Evolutionary conservation across 116 monocot genomes (phyloP).

Genomic region (Posidonia oceanica): DNA sequence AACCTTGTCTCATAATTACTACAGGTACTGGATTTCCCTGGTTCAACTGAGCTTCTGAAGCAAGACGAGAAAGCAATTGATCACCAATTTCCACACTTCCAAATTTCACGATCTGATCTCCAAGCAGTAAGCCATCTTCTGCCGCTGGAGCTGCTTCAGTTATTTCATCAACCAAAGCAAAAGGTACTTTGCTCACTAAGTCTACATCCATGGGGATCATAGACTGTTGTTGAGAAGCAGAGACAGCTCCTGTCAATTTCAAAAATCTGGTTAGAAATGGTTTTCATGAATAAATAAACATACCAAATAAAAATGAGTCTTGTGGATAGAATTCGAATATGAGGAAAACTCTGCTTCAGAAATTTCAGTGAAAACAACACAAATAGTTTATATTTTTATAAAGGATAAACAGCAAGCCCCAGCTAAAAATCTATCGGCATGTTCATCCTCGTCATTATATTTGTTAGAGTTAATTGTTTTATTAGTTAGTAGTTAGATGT

Average conservation of each 20-base stretch:
- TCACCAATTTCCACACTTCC: slow-evolving; percentile 75
- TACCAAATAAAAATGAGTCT: too few relatives aligned
- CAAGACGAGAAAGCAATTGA: slow-evolving; percentile 44
- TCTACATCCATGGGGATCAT: slow-evolving; percentile 31
- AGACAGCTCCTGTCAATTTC: slow-evolving; percentile 1
- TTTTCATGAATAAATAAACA: background rate
- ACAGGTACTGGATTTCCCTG: slow-evolving; percentile 42
- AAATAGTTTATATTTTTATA: background rate
- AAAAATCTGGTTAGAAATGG: background rate
- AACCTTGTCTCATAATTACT: slow-evolving; percentile 59
- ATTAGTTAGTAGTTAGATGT: too few relatives aligned
- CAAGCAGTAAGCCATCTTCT: slow-evolving; percentile 77
- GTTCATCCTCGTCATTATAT: too few relatives aligned
- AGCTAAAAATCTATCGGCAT: background rate
- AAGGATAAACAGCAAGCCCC: background rate
- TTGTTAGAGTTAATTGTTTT: too few relatives aligned
- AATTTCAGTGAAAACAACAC: too few relatives aligned
- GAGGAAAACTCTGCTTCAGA: too few relatives aligned
- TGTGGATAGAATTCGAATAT: too few relatives aligned
- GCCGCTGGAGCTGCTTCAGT: slow-evolving; percentile 80
- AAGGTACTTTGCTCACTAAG: slow-evolving; percentile 36
- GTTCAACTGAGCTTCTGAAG: slow-evolving; percentile 62
- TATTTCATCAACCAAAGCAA: slow-evolving; percentile 89
- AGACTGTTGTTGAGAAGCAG: slow-evolving; percentile 20
- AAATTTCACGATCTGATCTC: slow-evolving; percentile 90